phyloP scores from a whole-genome alignment of 2,329 filamentous ascomycete genomes.

The Fusarium denticulatum region DNA sequence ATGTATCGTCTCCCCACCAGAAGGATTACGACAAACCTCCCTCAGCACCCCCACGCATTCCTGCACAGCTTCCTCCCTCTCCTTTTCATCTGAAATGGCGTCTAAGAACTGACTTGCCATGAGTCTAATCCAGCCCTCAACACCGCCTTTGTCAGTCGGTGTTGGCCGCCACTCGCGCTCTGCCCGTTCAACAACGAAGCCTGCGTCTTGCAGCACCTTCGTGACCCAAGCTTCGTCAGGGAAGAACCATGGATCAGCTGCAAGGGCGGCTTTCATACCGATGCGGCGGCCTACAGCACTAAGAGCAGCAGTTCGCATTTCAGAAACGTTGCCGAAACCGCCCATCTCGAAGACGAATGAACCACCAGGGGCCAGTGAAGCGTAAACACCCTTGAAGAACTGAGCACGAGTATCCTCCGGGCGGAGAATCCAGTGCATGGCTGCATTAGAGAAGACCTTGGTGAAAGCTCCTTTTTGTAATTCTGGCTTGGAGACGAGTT shows the following conservation, averaged over 20 bases:
- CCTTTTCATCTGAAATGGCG: conserved; percentile 54
- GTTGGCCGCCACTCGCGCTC: conserved; percentile 75
- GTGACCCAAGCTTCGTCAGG: conserved; percentile 70
- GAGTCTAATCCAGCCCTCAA: conserved; percentile 73
- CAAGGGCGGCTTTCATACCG: conserved; percentile 58
- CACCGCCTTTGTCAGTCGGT: conserved; percentile 63
- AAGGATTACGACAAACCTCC: conserved; percentile 63
- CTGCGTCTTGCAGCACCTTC: conserved; percentile 56
- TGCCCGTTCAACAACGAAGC: conserved; percentile 60
- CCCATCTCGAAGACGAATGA: conserved; percentile 76
- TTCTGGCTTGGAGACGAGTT: conserved; percentile 47
- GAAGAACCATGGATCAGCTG: conserved; percentile 76
- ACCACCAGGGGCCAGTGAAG: conserved; percentile 64
- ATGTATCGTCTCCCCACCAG: conserved; percentile 64
- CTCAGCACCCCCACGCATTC: conserved; percentile 66
- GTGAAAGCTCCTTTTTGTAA: conserved; percentile 54
- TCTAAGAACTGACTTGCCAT: conserved; percentile 71
- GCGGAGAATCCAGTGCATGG: conserved; percentile 73
- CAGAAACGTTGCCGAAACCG: conserved; percentile 73
- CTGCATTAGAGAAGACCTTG: conserved; percentile 74
- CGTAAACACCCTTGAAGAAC: conserved; percentile 64
- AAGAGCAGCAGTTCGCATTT: conserved; percentile 68
- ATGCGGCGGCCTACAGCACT: conserved; percentile 62
- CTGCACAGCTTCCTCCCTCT: conserved; percentile 62
- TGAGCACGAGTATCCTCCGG: conserved; percentile 51